Base-by-base conservation (phyloP, 148 eudicot species). In the Chenopodium formosanum region DNA sequence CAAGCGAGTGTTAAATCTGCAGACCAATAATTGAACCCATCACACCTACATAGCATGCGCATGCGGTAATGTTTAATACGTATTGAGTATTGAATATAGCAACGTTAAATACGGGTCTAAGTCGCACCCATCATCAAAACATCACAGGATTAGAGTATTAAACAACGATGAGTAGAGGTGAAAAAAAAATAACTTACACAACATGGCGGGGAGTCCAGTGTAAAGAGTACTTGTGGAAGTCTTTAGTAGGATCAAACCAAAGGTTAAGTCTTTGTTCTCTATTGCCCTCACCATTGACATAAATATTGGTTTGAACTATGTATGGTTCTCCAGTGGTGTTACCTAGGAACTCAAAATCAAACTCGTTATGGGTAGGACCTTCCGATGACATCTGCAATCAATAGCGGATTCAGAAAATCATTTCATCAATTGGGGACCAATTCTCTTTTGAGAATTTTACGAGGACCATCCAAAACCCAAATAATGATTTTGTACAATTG, bases 311-410 rank as follows among this genome's bases (percentile, higher is more conserved):
- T 84, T 94, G 98, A 0, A 94, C 94, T 63, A 91, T 20, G 85
- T 94, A 94, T 11, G 98, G 98, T 58, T 94, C 97, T 7, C 98
- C 98, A 0, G 86, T 92, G 2, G 91, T 88, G 86, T 94, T 94
- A 6, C 98, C 98, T 66, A 94, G 70, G 74, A 94, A 94, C 88
- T 94, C 98, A n/a, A 91, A 94, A 88, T 94, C 98, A 78, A 94
- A 92, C 80, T 94, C 98, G 78, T 94, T 90, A 80, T 94, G 98
- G 13, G 56, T 86, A 52, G 97, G 82, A 60, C 98, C 98, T 0
- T 91, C 97, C 3, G 98, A 94, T 78, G 98, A 91, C 98, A 94
- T 94, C 98, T 94, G 87, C 82, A 79, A 56, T 56, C 22, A 56
- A 7, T 14, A 3, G 62, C 62, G 6, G 22, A 56, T 2, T 17